Evolutionary conservation across 352 stramenopile genomes (phyloP), one percentile per base, ranked within the genome.

Genomic region (Phytophthora sp.): DNA sequence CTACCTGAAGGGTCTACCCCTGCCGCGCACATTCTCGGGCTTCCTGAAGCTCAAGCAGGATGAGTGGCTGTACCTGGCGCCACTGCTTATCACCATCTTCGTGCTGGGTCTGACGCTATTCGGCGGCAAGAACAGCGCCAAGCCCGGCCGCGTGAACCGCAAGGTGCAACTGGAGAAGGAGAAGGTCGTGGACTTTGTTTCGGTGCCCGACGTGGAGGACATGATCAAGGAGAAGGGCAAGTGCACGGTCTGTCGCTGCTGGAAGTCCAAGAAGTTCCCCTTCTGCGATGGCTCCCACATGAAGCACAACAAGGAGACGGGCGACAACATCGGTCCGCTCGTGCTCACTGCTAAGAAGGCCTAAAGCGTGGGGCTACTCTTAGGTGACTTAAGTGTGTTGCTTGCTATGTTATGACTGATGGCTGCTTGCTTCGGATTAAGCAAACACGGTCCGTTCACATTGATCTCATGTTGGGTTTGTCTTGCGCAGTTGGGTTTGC

Each of bases 191-290:
- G 71, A 90, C 65, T 82, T 90, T 33, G 53, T 89, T 29, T 66
- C 78, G 18, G 51, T 93, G 49, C 77, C 76, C 15, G 87, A 95
- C 44, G 79, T 95, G 52, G 87, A 95, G 69, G 87, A 95, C 35
- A 71, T 95, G 47, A 77, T 86, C 52, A 71, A 75, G 36, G 90
- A 90, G 63, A 92, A 91, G 69, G 78, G 86, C 60, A 95, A 95
- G 62, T 95, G 87, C 74, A 76, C 78, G 35, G 57, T 93, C 44
- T 95, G 87, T 74, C 82, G 87, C 59, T 95, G 87, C 75, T 95
- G 87, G 87, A 95, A 95, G 74, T 95, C 87, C 42, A 95, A 95
- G 78, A 92, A 89, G 73, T 95, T 95, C 68, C 87, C 87, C 7
- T 82, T 82, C 68, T 95, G 87, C 61, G 87, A 93, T 46, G 84